Percentiles rank a stretch among this genome's conserved stretches.
phyloP scores from a whole-genome alignment of 2,329 filamentous ascomycete genomes.

The Pyricularia sp. region DNA sequence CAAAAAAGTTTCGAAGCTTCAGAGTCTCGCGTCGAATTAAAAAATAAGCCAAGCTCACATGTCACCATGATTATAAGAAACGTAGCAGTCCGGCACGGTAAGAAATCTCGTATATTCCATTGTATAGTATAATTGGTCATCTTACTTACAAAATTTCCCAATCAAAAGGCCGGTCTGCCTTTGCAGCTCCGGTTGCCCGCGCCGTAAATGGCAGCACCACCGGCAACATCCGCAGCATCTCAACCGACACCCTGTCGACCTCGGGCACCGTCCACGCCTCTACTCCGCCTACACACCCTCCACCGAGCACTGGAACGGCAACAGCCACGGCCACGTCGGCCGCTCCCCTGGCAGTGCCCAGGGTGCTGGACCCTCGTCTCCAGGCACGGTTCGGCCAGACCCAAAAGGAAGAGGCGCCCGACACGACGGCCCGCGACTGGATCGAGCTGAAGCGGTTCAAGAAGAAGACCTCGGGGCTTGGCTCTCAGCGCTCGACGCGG shows the following conservation, averaged over 20 bases:
- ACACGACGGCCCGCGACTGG: constrained; percentile 21
- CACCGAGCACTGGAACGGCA: constrained; percentile 3
- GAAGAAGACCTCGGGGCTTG: constrained; percentile 31
- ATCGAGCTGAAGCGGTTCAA: constrained; percentile 27
- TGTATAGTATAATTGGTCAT: constrained; percentile 1
- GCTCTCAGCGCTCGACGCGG: constrained; percentile 34
- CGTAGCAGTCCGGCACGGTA: constrained; percentile 40
- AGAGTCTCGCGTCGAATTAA: not conserved
- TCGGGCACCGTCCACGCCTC: constrained; percentile 14
- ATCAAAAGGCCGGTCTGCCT: constrained; percentile 35
- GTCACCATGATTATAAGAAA: constrained; percentile 44
- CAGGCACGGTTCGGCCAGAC: constrained; percentile 5
- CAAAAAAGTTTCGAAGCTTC: constrained; percentile 1
- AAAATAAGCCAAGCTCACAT: constrained; percentile 2
- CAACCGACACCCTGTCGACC: constrained; percentile 17
- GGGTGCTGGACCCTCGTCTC: not conserved
- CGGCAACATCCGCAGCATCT: constrained; percentile 22
- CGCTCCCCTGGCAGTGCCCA: not conserved
- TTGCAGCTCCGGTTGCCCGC: constrained; percentile 24
- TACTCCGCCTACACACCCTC: constrained; percentile 10
- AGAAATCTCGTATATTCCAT: constrained; percentile 9
- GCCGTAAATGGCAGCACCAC: not conserved
- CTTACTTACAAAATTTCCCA: constrained; percentile 10
- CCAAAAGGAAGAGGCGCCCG: constrained; percentile 4
- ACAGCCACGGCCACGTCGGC: not conserved